A percentile compares a stretch with the other conserved stretches of the same genome.
Evolutionary conservation across 352 stramenopile species (phyloP).

Genomic region (Phytophthora agathidicida): DNA sequence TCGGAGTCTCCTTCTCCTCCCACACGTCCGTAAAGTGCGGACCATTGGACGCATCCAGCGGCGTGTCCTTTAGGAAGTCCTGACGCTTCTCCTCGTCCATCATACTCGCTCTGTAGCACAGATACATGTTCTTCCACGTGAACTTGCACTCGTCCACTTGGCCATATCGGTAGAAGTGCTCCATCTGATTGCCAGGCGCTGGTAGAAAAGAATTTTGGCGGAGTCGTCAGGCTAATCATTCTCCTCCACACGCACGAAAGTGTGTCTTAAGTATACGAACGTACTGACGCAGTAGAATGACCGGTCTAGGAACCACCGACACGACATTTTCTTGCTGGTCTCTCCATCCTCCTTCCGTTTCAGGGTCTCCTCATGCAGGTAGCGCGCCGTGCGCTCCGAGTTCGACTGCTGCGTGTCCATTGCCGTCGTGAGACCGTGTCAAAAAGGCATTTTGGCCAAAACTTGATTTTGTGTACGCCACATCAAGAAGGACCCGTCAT

Average conservation of each 20-base stretch:
- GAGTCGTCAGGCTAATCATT: slow-evolving; percentile 14
- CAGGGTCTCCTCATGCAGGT: slow-evolving; percentile 52
- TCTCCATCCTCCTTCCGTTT: slow-evolving; percentile 40
- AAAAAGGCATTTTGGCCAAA: neutral
- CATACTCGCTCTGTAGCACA: slow-evolving; percentile 78
- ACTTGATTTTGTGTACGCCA: neutral
- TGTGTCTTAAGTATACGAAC: slow-evolving; percentile 24
- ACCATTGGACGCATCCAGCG: slow-evolving; percentile 59
- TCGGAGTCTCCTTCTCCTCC: slow-evolving; percentile 66
- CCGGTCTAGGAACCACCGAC: slow-evolving; percentile 79
- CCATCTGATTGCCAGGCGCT: slow-evolving; percentile 85
- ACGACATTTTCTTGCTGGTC: slow-evolving; percentile 62
- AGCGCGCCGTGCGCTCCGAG: slow-evolving; percentile 65
- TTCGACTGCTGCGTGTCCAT: slow-evolving; percentile 42
- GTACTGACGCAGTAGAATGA: slow-evolving; percentile 88
- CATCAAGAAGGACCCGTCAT: neutral
- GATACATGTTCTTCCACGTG: slow-evolving; percentile 83
- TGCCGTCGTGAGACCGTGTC: no score
- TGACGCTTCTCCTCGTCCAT: slow-evolving; percentile 81
- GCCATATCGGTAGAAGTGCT: slow-evolving; percentile 80
- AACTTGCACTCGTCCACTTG: slow-evolving; percentile 79
- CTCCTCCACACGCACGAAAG: slow-evolving; percentile 22
- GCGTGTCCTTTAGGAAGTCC: slow-evolving; percentile 71
- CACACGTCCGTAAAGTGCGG: slow-evolving; percentile 68
- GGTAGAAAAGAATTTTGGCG: neutral